Conservation (phyloP, 148 eudicot genomes). For the Simmondsia chinensis region DNA sequence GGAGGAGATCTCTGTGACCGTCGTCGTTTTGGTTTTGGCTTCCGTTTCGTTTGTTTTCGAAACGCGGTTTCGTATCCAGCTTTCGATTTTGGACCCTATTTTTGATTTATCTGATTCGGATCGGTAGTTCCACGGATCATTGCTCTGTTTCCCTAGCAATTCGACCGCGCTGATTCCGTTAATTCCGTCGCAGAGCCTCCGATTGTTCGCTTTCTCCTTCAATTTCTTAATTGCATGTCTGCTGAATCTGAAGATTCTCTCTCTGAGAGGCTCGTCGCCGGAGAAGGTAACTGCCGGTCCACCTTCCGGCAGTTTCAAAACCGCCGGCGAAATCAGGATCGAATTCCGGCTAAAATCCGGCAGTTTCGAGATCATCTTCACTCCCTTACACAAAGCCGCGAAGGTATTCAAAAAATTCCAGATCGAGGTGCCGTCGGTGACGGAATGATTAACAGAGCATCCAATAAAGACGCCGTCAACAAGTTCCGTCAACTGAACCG, state of each 20-base stretch:
- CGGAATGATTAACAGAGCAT: conserved; percentile 67
- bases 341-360: conserved; percentile 58
- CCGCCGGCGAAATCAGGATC: conserved; percentile 43
- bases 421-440: conserved; percentile 70
- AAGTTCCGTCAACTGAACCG: conserved; percentile 65
- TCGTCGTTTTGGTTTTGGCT: conserved; percentile 1
- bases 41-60: conserved; percentile 20
- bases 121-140: conserved; percentile 32
- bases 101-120: conserved; percentile 1
- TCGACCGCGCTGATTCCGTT: conserved; percentile 25
- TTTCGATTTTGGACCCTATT: conserved; percentile 16
- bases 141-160: conserved; percentile 47
- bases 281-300: conserved; percentile 51
- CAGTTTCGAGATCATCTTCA: conserved; percentile 14
- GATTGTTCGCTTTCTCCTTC: conserved; percentile 41
- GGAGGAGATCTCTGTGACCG: conserved; percentile 58
- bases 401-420: conserved; percentile 82
- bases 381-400: conserved; percentile 49
- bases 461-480: conserved; percentile 69
- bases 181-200: conserved; percentile 5
- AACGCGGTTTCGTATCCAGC: conserved; percentile 31
- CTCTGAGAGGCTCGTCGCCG: conserved; percentile 44
- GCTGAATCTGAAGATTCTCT: conserved; percentile 64
- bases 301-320: conserved; percentile 45
- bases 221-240: conserved; percentile 52